Base-by-base conservation (phyloP, 2,329 filamentous ascomycete species). In the Chaetomium olivaceum region DNA sequence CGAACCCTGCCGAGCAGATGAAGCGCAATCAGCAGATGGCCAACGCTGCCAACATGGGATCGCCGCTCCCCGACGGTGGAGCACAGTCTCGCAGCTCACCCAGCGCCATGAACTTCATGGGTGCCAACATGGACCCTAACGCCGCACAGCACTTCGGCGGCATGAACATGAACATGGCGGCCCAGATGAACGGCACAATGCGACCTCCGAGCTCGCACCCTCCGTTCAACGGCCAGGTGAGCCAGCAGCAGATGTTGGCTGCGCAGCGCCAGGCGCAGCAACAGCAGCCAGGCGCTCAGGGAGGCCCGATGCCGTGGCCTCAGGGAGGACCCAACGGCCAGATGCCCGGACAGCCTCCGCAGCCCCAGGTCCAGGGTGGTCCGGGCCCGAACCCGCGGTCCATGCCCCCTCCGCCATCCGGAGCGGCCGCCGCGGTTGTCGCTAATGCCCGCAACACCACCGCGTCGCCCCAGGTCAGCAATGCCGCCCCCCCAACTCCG, bases 21-120 rank as follows among this genome's bases (percentile, higher is more conserved):
- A 92, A 91, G 82, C 88, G 91, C 59, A 91, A 89, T 29, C 89
- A 90, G 29, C 90, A 91, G 76, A 88, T 92, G 83, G 86, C 85
- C 72, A 86, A 86, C 56, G 68, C 71, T 65, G 84, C 84, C 46
- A 87, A 85, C 63, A 87, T 92, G 69, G 89, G 89, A 27, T 92
- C 89, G 27, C 90, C 88, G 8, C 82, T 91, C 68, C 89, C 89
- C 2, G 91, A 91, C 74, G 89, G 87, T 33, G 68, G 65, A 11
- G 82, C 80, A 16, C 88, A 84, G 80, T 91, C 86, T 66, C 85
- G 83, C 72, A 86, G 83, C 77, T 91, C 89, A 65, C 89, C 89
- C 58, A 87, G 83, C 78, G 80, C 83, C 19, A 81, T 80, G 60
- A 85, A 83, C 74, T 89, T 90, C 72, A 88, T 89, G 78, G 81